These are phyloP conservation scores for Cephaloascus albidus DNA, from an alignment of 805 yeast genomes.

Conservation along the genomic window DNA sequence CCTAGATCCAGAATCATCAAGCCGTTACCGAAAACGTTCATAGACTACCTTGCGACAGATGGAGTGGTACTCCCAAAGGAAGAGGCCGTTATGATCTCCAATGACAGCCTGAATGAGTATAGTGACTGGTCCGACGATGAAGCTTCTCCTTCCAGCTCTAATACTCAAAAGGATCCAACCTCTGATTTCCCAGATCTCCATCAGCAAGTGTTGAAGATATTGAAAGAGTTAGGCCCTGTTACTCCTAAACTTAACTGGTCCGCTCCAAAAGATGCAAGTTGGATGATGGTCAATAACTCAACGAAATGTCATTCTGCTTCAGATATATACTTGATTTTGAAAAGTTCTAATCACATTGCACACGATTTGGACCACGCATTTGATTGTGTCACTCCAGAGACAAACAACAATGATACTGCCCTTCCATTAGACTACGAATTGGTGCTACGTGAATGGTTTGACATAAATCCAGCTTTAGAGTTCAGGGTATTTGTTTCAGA, in stretches of 20 bases:
- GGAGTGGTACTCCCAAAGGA: constrained; percentile 57
- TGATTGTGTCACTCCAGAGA: constrained; percentile 32
- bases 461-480: constrained; percentile 82
- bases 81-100: constrained; percentile 21
- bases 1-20: constrained; percentile 45
- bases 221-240: constrained; percentile 48
- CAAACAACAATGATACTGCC: constrained; percentile 11
- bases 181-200: constrained; percentile 54
- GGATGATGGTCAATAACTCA: constrained; percentile 79
- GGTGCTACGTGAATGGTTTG: constrained; percentile 76
- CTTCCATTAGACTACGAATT: constrained; percentile 41
- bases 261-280: constrained; percentile 87
- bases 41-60: constrained; percentile 54
- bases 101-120: constrained; percentile 53
- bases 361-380: constrained; percentile 77
- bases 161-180: constrained; percentile 29
- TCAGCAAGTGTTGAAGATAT: constrained; percentile 29
- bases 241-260: constrained; percentile 96
- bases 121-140: constrained; percentile 63
- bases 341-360: constrained; percentile 79
- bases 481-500: constrained; percentile 77
- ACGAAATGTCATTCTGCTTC: constrained; percentile 61
- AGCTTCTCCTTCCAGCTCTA: constrained; percentile 13
- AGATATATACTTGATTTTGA: constrained; percentile 73
- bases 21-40: constrained; percentile 49